These are phyloP conservation scores for Parathielavia hyrcaniae DNA, from an alignment of 495 filamentous ascomycete species.

Conservation along the genomic window DNA sequence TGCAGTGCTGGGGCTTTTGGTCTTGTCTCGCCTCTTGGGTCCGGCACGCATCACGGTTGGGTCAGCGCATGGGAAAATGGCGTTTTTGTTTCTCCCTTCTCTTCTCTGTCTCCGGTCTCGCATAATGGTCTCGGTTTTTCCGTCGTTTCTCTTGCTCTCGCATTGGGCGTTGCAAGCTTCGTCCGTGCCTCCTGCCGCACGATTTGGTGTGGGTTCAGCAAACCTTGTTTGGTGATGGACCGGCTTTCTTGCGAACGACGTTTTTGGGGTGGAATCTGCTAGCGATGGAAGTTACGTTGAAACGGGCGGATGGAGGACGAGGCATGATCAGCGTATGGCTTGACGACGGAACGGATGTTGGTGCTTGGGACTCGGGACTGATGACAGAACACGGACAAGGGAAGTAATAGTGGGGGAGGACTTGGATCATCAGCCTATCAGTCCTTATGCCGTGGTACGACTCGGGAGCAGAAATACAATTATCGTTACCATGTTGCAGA, in stretches of 20 bases:
- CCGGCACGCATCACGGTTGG: constrained; percentile 6
- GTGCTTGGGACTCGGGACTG: neutral
- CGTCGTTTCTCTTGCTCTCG: neutral
- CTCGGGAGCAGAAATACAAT: neutral
- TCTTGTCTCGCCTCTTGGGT: neutral
- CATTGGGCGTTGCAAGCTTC: neutral
- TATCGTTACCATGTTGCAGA: neutral
- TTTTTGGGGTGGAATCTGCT: neutral
- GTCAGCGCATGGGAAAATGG: constrained; percentile 4
- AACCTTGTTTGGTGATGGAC: neutral
- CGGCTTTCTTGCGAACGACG: neutral
- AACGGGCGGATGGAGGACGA: neutral
- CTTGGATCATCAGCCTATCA: constrained; percentile 2
- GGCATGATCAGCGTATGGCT: neutral
- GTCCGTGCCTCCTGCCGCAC: neutral
- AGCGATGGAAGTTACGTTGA: neutral
- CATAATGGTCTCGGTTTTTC: constrained; percentile 1
- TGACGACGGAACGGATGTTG: neutral
- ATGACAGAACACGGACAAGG: neutral
- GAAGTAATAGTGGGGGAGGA: neutral
- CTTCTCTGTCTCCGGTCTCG: neutral
- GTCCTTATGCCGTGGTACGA: neutral
- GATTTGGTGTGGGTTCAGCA: neutral
- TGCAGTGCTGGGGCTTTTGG: neutral
- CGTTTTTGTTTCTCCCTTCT: constrained; percentile 2